Base-by-base conservation (phyloP, 768 basidiomycete species). In the Leccinellum rugosiceps region DNA sequence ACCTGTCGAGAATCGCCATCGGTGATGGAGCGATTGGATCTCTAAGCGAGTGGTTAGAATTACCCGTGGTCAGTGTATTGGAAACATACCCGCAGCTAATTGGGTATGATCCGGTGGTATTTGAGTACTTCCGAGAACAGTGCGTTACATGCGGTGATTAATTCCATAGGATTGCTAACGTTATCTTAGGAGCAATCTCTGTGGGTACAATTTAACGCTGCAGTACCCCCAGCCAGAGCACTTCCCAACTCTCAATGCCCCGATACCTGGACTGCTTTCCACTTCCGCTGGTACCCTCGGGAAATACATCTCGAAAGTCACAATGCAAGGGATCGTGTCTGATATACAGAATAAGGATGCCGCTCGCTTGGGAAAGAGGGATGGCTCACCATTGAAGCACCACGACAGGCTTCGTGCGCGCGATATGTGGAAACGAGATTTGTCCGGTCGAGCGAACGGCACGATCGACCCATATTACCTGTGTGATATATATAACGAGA, bases 51-150 rank as follows among this genome's bases (percentile, higher is more conserved):
- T 57, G 75, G 78, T n/a, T n/a, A 55, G 70, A 83, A 21, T 60
- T 84, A 0, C 83, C 88, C 17, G 78, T 83, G 25, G 81, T 88
- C 57, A 61, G 77, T 50, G 74, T 86, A 28, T 68, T 90, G n/a
- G 81, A 86, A 69, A 89, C 88, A 7, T 87, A 85, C 67, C 88
- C 88, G 7, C 87, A 89, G 65, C 70, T 90, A 43, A 87, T 90
- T 50, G 84, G 82, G 35, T 90, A 89, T 63, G 83, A n/a, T n/a
- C n/a, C n/a, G n/a, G n/a, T n/a, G n/a, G n/a, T n/a, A n/a, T n/a
- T n/a, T n/a, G n/a, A n/a, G n/a, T n/a, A n/a, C n/a, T n/a, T n/a
- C n/a, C n/a, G n/a, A n/a, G n/a, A n/a, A n/a, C n/a, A n/a, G n/a
- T 62, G 71, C 74, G 19, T 1, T 26, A 6, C 26, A 26, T 6